Evolutionary conservation across 306 rosid species (phyloP).

Genomic region (Malus sieversii): DNA sequence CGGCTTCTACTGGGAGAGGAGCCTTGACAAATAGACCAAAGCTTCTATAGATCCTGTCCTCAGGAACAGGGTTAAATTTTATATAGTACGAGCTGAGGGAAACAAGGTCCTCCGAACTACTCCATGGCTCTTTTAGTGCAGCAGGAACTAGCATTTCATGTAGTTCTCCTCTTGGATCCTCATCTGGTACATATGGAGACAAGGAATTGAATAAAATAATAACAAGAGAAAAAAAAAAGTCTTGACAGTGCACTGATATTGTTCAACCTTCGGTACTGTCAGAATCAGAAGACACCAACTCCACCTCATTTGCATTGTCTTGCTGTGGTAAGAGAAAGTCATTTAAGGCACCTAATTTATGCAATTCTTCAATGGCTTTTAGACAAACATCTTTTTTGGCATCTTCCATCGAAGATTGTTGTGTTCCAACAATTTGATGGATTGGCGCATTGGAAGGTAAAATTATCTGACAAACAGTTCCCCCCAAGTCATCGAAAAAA

Average conservation of each 20-base stretch:
- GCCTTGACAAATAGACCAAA: conserved; percentile 72
- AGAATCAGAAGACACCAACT: conserved; percentile 41
- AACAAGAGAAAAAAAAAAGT: conserved; percentile 19
- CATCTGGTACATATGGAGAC: conserved; percentile 40
- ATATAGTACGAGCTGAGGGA: conserved; percentile 57
- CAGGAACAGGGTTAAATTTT: conserved; percentile 54
- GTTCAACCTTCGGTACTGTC: conserved; percentile 55
- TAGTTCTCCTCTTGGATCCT: conserved; percentile 48
- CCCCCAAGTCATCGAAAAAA: conserved; percentile 66
- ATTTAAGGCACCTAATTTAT: conserved; percentile 66
- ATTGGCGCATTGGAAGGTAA: conserved; percentile 87
- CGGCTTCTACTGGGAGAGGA: conserved; percentile 72
- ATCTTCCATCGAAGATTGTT: conserved; percentile 60
- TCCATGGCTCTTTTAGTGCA: conserved; percentile 52
- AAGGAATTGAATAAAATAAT: conserved; percentile 2
- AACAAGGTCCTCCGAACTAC: conserved; percentile 22
- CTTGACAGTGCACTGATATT: conserved; percentile 13
- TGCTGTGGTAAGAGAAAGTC: conserved; percentile 68
- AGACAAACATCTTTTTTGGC: conserved; percentile 81
- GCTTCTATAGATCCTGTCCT: conserved; percentile 64
- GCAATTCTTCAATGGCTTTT: conserved; percentile 78
- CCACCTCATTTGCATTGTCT: conserved; percentile 35
- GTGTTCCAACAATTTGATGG: conserved; percentile 41
- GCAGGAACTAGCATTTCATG: conserved; percentile 76
- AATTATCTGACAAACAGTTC: conserved; percentile 57